A percentile compares a stretch with the other conserved stretches of the same genome.
Evolutionary conservation across 163 green algal genomes (phyloP).

Genomic region (Chlamydomonas reinhardtii): DNA sequence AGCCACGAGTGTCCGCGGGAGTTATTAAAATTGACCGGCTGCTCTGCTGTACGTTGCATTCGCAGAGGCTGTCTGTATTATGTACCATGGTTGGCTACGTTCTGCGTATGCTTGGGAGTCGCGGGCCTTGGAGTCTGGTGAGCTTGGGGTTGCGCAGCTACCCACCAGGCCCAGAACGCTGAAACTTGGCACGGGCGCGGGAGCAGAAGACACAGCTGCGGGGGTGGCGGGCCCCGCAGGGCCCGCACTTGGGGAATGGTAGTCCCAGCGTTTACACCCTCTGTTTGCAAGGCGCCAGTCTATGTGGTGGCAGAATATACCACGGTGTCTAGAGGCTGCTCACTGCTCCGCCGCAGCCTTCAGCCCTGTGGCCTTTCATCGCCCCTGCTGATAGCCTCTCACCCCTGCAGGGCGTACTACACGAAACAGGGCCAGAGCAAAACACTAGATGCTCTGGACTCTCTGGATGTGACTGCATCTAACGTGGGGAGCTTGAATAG

Average conservation of each 20-base stretch:
- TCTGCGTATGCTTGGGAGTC: conserved; percentile 11
- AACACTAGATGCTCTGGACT: conserved; percentile 15
- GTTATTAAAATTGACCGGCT: background rate
- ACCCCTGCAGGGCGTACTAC: conserved; percentile 47
- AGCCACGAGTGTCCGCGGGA: background rate
- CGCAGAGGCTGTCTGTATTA: conserved; percentile 57
- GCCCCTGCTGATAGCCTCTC: no score
- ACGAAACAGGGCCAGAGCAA: background rate
- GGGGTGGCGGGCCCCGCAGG: no score
- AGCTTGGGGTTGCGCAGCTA: background rate
- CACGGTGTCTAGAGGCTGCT: no score
- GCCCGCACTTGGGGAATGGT: no score
- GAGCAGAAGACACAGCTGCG: no score
- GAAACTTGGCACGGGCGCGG: no score
- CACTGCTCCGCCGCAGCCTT: no score
- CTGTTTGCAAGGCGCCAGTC: no score
- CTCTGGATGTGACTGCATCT: conserved; percentile 3
- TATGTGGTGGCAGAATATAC: no score
- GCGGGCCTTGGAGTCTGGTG: conserved; percentile 50
- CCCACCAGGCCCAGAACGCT: background rate
- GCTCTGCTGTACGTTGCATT: background rate
- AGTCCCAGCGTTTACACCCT: no score
- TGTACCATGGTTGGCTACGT: conserved; percentile 49
- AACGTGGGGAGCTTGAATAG: conserved; percentile 22
- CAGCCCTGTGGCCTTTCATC: no score